phyloP scores from a whole-genome alignment of 352 stramenopile genomes.

The Globisporangium takayamanum region DNA sequence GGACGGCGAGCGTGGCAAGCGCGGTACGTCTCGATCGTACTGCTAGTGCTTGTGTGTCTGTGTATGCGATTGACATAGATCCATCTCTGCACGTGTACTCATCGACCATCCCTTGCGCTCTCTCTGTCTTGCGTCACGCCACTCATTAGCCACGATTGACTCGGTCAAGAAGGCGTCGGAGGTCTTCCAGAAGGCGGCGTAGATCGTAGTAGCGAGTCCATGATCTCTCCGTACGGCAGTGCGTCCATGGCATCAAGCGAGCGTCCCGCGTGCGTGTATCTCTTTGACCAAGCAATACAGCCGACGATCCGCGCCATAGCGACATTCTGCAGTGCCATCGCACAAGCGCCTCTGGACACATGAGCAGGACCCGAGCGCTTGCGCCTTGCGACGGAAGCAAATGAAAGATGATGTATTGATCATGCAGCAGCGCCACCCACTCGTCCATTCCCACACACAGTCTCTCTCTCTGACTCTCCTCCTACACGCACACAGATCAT shows the following conservation, averaged over 20 bases:
- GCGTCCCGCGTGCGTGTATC: no score
- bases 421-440: background rate
- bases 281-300: no score
- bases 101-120: background rate
- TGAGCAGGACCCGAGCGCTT: no score
- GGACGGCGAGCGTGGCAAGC: conserved; percentile 70
- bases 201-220: conserved; percentile 14
- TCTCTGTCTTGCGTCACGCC: background rate
- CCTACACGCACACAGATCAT: no score
- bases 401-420: background rate
- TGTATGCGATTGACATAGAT: conserved; percentile 2
- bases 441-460: no score
- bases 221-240: background rate
- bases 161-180: conserved; percentile 82
- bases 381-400: background rate
- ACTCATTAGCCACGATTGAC: conserved; percentile 48
- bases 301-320: no score
- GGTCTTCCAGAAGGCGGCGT: conserved; percentile 66
- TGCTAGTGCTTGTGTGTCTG: background rate
- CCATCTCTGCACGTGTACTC: background rate
- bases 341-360: no score
- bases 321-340: no score
- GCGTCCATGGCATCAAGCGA: no score
- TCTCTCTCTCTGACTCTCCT: no score
- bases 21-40: conserved; percentile 28